Base-by-base conservation (phyloP, 2,329 filamentous ascomycete species). In the Sporothrix luriei region DNA sequence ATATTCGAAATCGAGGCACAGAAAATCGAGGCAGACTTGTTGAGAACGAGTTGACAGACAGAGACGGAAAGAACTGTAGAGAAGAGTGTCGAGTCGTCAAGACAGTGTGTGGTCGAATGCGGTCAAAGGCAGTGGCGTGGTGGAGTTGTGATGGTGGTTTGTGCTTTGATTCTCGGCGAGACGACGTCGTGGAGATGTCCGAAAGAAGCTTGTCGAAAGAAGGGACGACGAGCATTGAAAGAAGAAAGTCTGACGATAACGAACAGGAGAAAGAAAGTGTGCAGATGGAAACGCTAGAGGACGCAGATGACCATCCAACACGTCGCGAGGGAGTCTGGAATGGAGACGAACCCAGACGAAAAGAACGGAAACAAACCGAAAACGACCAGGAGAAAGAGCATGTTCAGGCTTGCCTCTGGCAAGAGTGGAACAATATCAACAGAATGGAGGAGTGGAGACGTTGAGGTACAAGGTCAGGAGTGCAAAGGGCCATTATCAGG, bases 1-100 rank as follows among this genome's bases (percentile, higher is more conserved):
- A 75, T 77, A 75, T 43, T 29, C 64, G 49, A 66, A 26, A 26
- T 66, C 49, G 29, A 40, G 4, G 29, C n/a, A n/a, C n/a, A n/a
- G n/a, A n/a, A n/a, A n/a, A n/a, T n/a, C n/a, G n/a, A n/a, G 10
- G 21, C 11, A 13, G 24, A 52, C 16, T 4, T 21, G 26, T 19
- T 38, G 46, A 48, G 24, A 24, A 26, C 2, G 10, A 2, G 21
- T n/a, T 11, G 40, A 43, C 14, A 43, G 40, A 46, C 4, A 43
- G n/a, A 43, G 4, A 24, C 14, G 4, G 7, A 16, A 21, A 10
- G 21, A 43, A 43, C 5, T 14, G 10, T 16, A 16, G 51, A 10
- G 21, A 33, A 24, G 33, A 13, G 7, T 14, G 33, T 61, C 38
- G 3, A 46, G 57, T 43, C 11, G 38, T 38, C 54, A 40, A 40